phyloP scores from a whole-genome alignment of 169 alveolate species.

The Cryptosporidium felis region DNA sequence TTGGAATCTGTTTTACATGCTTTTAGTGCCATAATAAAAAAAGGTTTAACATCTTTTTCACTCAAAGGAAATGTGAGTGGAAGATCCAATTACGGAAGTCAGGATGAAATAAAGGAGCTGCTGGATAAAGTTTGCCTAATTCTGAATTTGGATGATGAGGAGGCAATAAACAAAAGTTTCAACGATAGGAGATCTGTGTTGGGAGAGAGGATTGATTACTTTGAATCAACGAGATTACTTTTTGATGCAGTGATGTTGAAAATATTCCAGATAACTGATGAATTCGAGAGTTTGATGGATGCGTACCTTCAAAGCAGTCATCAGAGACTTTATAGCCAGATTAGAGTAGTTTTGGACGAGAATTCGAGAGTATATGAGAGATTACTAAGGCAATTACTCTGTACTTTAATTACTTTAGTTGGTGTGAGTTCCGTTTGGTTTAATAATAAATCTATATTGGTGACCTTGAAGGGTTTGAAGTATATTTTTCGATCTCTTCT shows the following conservation, averaged over 20 bases:
- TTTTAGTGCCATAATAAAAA: conserved; percentile 42
- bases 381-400: conserved; percentile 28
- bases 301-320: neutral
- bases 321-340: neutral
- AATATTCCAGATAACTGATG: neutral
- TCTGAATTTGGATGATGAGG: conserved; percentile 10
- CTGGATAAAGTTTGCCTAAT: neutral
- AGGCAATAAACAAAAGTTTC: neutral
- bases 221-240: conserved; percentile 5
- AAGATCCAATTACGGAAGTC: neutral
- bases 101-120: neutral
- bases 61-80: neutral
- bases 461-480: conserved; percentile 6
- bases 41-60: neutral
- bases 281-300: conserved; percentile 22
- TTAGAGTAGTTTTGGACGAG: neutral
- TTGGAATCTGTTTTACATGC: conserved; percentile 40
- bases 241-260: conserved; percentile 34
- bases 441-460: neutral
- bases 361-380: neutral
- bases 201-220: neutral
- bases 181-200: neutral
- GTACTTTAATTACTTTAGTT: conserved; percentile 31
- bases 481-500: conserved; percentile 12
- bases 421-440: conserved; percentile 64